Base-by-base conservation (phyloP, 331 rosid species). In the Pyrus hybrid region DNA sequence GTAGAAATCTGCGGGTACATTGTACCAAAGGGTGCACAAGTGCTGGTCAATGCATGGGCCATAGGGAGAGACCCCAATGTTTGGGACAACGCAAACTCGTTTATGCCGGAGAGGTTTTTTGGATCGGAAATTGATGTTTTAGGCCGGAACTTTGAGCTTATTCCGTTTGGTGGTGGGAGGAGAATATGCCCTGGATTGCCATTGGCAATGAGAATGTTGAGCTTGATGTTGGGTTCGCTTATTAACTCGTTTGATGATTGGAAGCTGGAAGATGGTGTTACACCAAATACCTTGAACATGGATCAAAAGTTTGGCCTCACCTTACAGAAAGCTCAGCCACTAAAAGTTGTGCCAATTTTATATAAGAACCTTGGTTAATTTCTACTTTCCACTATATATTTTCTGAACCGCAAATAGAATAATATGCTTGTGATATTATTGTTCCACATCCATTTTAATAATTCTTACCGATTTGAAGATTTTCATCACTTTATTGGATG, bases 141-240 rank as follows among this genome's bases (percentile, higher is more conserved):
- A 5, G 86, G 83, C 3, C 17, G 56, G 2, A 74, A 32, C 25
- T 83, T 70, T 41, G 81, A 76, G 76, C 65, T 68, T 2, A 45
- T 79, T 4, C 83, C 83, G 0, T 83, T 79, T 22, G 81, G 86
- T 4, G 70, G 61, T 4, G 80, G 86, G 25, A 73, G 83, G 70
- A 74, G 80, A 28, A 78, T 78, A 29, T 82, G 86, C 23, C 86
- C 86, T 2, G 86, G 86, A 1, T 13, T 83, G 21, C 81, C 83
- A 0, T 22, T 79, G 69, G 86, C 83, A 6, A 28, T 56, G 28
- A 70, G 80, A 43, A 79, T 75, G 74, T 74, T 79, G 7, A 35
- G 13, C 35, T 63, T 83, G 63, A 75, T 71, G 45, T 58, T 83
- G 70, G 86, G 78, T 16, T 79, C 86, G 2, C 29, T 83, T 11